These are phyloP conservation scores for Xylariaceae sp. DNA, from an alignment of 2,329 filamentous ascomycete species.

Conservation along the genomic window DNA sequence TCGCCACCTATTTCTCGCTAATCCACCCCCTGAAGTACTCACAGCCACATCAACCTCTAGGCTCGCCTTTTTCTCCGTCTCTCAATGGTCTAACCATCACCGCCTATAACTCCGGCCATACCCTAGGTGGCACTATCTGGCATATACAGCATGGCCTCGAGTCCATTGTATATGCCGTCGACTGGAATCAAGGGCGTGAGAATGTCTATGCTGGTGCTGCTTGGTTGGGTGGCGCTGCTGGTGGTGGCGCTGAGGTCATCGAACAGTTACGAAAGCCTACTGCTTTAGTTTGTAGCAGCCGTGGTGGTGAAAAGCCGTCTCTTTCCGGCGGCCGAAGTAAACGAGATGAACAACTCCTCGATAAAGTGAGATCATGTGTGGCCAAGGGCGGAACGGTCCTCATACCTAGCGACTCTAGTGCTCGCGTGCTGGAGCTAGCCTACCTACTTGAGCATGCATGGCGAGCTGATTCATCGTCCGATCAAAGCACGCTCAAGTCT, in stretches of 20 bases:
- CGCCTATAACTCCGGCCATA: slow-evolving; percentile 94
- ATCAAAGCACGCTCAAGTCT: slow-evolving; percentile 48
- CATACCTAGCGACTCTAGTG: slow-evolving; percentile 91
- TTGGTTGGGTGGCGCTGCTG: slow-evolving; percentile 80
- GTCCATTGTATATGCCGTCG: slow-evolving; percentile 94
- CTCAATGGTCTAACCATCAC: slow-evolving; percentile 90
- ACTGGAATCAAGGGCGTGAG: slow-evolving; percentile 97
- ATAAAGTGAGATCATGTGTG: slow-evolving; percentile 75
- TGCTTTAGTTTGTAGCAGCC: slow-evolving; percentile 86
- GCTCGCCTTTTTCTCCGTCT: slow-evolving; percentile 82
- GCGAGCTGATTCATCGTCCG: slow-evolving; percentile 59
- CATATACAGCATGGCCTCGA: slow-evolving; percentile 96
- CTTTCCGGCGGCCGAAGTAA: slow-evolving; percentile 69
- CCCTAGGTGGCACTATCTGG: slow-evolving; percentile 96
- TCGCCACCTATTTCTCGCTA: slow-evolving; percentile 83
- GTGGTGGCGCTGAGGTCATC: slow-evolving; percentile 82
- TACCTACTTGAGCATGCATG: slow-evolving; percentile 92
- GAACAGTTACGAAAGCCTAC: slow-evolving; percentile 92
- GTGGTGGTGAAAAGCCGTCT: slow-evolving; percentile 68
- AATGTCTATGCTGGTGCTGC: slow-evolving; percentile 91
- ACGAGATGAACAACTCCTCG: slow-evolving; percentile 79
- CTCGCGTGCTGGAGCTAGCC: slow-evolving; percentile 85
- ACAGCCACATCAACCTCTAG: slow-evolving; percentile 85
- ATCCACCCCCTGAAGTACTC: slow-evolving; percentile 95
- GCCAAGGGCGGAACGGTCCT: slow-evolving; percentile 82